Base-by-base conservation (phyloP, 2,329 filamentous ascomycete species). In the Elsinoe australis region DNA sequence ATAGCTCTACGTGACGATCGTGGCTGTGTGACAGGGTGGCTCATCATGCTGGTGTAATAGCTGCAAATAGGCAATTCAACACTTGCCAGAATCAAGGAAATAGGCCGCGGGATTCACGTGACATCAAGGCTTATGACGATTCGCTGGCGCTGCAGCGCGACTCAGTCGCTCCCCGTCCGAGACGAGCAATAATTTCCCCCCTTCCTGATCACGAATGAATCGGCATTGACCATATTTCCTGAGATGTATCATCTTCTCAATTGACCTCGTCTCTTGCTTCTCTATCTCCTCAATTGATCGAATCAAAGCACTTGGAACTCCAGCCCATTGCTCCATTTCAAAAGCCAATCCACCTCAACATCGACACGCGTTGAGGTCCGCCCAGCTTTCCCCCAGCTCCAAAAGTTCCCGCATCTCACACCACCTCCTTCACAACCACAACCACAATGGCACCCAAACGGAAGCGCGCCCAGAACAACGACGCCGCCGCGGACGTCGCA, bases 381-480 rank as follows among this genome's bases (percentile, higher is more conserved):
- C 36, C 38, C 22, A 19, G 24, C 28, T 24, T 17, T 21, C 41
- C 14, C 7, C 17, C 22, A 7, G 8, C 26, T 14, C 17, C 28
- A 17, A 32, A n/a, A n/a, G n/a, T n/a, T n/a, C 26, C n/a, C 32
- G 14, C 9, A n/a, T 35, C 17, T 15, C 29, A 29, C 35, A 42
- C 24, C 10, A 15, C 50, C 35, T 17, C 24, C 29, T 12, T 44
- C 44, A 49, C 39, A 48, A 35, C 34, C 14, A 26, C 24, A 26
- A 8, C 21, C 18, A 44, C 50, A 52, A 63, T 63, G 61, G 62
- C 67, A 51, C 66, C 70, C 58, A 95, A 95, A 74, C 83, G 89
- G 68, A 95, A 95, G 77, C 82, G 89, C 65, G 78, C 76, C 49
- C 70, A 71, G 51, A 64, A 72, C 55, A 72, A 65, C 22, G 55